A percentile compares a stretch with the other conserved stretches of the same genome.
Conservation (phyloP, 2,329 filamentous ascomycete genomes). For the Verticillium dahliae region DNA sequence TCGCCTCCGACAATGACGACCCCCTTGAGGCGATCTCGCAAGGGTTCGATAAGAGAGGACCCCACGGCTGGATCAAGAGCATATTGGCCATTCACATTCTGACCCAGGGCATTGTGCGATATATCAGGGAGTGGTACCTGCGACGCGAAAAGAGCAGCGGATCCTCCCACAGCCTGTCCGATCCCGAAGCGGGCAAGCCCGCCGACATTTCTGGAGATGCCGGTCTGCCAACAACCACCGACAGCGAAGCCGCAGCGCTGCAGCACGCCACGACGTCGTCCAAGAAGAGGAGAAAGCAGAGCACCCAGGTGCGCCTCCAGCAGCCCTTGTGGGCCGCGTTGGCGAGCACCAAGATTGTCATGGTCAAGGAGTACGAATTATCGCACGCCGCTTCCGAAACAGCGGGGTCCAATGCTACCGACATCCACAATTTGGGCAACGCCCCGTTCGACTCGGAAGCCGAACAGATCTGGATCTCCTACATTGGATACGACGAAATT, state of each 20-base stretch:
- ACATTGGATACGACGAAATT: slow-evolving; percentile 71
- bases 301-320: slow-evolving; percentile 80
- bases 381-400: slow-evolving; percentile 70
- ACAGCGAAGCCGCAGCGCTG: slow-evolving; percentile 45
- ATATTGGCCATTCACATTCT: slow-evolving; percentile 69
- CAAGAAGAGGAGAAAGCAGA: slow-evolving; percentile 86
- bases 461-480: slow-evolving; percentile 73
- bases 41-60: slow-evolving; percentile 50
- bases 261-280: slow-evolving; percentile 53
- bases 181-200: slow-evolving; percentile 58
- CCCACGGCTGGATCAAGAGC: slow-evolving; percentile 61
- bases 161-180: slow-evolving; percentile 39
- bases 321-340: slow-evolving; percentile 93
- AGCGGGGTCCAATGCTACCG: slow-evolving; percentile 66
- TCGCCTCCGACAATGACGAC: slow-evolving; percentile 38
- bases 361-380: slow-evolving; percentile 85
- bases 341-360: slow-evolving; percentile 92
- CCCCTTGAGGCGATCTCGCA: slow-evolving; percentile 36
- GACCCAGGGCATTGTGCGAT: slow-evolving; percentile 65
- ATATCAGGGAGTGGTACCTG: slow-evolving; percentile 63
- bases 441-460: slow-evolving; percentile 65
- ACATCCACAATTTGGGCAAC: slow-evolving; percentile 71
- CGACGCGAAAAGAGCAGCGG: slow-evolving; percentile 51
- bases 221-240: slow-evolving; percentile 28
- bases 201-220: slow-evolving; percentile 30